Base-by-base conservation (phyloP, 495 filamentous ascomycete genomes). In the Penicillium canescens region DNA sequence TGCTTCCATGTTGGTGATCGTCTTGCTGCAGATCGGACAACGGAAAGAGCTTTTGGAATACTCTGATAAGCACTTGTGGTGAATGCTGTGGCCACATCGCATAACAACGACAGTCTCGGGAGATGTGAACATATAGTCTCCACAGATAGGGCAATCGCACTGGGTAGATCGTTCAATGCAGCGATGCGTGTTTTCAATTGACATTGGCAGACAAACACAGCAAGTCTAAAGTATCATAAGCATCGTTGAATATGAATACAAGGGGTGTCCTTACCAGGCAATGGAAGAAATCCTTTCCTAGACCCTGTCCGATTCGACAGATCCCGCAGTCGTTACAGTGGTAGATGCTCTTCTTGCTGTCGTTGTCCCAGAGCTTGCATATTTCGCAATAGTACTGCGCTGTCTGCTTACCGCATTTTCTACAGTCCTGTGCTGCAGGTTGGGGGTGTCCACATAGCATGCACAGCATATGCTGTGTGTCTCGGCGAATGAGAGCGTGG, bases 281-380 rank as follows among this genome's bases (percentile, higher is more conserved):
- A 68, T 99, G 94, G 66, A 91, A 89, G 65, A 92, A 98, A 62
- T 98, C 95, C 68, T 96, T 97, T 2, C 95, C 95, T 42, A 99
- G 73, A 6, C 94, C 94, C 68, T 89, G 83, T 8, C 94, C 94
- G 41, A 93, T 86, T 50, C 94, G 80, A 66, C 94, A 99, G 57
- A 99, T 94, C 1, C 94, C 94, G 73, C 94, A 99, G 65, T 98
- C 94, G 61, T 86, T 80, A 70, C 94, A 99, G 68, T 99, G 94
- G 63, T 99, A 99, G 40, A 97, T 96, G 61, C 86, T 86, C 69
- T 96, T 97, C 57, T 85, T 85, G 34, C 83, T 79, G 60, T 96
- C 91, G 60, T 98, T 88, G 65, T 97, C 92, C 95, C 95, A 99
- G 2, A 99, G 78, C 69, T 97, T 96, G 80, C 94, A 98, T 51